Percentiles rank a stretch among this genome's conserved stretches.
These are phyloP conservation scores for Tinospora cordifolia DNA, from an alignment of 164 flowering plant genomes.

Conservation along the genomic window DNA sequence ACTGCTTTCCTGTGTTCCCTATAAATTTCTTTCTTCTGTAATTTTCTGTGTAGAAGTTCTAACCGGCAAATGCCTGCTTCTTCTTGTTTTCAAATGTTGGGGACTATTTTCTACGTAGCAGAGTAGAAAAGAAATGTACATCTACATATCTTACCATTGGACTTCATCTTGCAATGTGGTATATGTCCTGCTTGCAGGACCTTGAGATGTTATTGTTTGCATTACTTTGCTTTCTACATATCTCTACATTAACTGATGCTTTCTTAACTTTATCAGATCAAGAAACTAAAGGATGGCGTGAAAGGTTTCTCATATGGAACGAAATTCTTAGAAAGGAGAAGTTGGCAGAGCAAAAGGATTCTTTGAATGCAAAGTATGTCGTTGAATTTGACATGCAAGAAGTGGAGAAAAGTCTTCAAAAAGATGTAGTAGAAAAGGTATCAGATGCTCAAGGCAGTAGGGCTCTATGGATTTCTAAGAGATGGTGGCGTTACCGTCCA, in stretches of 20 bases:
- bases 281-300: conserved; percentile 59
- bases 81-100: neutral
- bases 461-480: conserved; percentile 86
- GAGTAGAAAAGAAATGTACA: neutral
- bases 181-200: no score
- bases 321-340: conserved; percentile 61
- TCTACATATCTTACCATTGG: neutral
- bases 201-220: no score
- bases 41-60: no score
- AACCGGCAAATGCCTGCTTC: neutral
- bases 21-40: no score
- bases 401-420: conserved; percentile 82
- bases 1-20: no score
- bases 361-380: conserved; percentile 59
- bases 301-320: conserved; percentile 69
- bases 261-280: conserved; percentile 34
- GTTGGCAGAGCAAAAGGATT: conserved; percentile 52
- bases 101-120: neutral
- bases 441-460: conserved; percentile 51
- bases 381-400: conserved; percentile 96
- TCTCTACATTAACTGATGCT: conserved; percentile 7
- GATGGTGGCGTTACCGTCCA: conserved; percentile 99
- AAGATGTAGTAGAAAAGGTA: conserved; percentile 59
- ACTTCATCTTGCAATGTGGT: neutral
- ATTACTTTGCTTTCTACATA: neutral